Conservation (phyloP, 202 grass and related monocot species). For the Digitaria exilis region DNA sequence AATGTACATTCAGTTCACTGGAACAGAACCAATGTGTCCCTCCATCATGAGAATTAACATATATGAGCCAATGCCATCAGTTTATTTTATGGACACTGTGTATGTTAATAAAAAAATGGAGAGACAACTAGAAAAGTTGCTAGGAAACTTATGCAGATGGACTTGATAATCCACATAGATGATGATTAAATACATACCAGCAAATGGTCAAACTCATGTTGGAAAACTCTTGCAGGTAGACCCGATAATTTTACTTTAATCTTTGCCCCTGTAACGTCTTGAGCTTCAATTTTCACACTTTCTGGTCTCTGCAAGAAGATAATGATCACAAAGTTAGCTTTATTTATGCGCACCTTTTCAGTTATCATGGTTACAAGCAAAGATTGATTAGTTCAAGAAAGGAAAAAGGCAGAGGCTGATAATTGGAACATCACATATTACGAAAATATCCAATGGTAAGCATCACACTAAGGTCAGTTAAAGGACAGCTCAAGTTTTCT, state of each 20-base stretch:
- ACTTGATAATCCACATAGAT: slow-evolving; percentile 58
- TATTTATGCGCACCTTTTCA: background rate
- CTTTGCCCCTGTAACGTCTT: slow-evolving; percentile 73
- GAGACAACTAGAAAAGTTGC: slow-evolving; percentile 26
- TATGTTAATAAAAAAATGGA: background rate
- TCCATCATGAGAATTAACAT: slow-evolving; percentile 26
- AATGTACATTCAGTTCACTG: background rate
- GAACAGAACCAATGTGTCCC: background rate
- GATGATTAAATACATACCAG: slow-evolving; percentile 50
- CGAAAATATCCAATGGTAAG: background rate
- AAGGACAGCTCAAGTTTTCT: slow-evolving; percentile 2
- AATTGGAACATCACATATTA: background rate
- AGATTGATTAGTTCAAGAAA: background rate
- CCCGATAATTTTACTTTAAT: slow-evolving; percentile 83
- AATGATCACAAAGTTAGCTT: slow-evolving; percentile 19
- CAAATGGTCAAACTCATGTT: slow-evolving; percentile 99
- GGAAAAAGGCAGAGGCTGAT: background rate
- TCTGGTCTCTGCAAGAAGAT: slow-evolving; percentile 77
- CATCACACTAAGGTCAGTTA: slow-evolving; percentile 11
- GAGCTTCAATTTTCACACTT: slow-evolving; percentile 87
- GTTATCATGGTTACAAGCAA: background rate
- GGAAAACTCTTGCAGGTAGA: slow-evolving; percentile 84
- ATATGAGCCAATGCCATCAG: slow-evolving; percentile 12
- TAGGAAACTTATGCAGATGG: slow-evolving; percentile 48
- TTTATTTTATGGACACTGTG: slow-evolving; percentile 23